phyloP scores from a whole-genome alignment of 2,329 filamentous ascomycete species.

The Talaromyces atroroseus region DNA sequence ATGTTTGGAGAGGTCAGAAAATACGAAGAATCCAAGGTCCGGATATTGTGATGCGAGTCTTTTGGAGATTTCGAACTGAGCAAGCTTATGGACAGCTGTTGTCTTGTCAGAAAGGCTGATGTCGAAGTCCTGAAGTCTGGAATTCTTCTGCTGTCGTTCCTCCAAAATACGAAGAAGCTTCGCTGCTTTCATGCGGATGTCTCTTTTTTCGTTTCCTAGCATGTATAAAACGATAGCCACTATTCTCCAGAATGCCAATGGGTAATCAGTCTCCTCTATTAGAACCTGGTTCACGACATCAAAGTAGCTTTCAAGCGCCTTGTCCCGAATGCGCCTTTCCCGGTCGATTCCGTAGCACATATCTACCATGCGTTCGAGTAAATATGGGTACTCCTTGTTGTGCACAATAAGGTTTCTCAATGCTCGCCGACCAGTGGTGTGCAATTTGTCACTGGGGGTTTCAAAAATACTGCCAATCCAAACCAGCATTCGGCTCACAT shows the following conservation, averaged over 20 bases:
- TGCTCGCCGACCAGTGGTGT: constrained; percentile 80
- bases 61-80: constrained; percentile 94
- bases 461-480: constrained; percentile 97
- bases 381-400: constrained; percentile 78
- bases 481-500: constrained; percentile 82
- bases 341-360: constrained; percentile 77
- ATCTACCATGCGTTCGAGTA: constrained; percentile 84
- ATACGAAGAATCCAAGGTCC: constrained; percentile 85
- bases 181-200: constrained; percentile 82
- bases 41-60: constrained; percentile 81
- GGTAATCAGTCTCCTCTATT: constrained; percentile 74
- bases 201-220: constrained; percentile 83
- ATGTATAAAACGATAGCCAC: constrained; percentile 85
- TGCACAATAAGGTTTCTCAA: constrained; percentile 84
- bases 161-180: constrained; percentile 75
- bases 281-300: constrained; percentile 85
- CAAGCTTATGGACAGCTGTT: constrained; percentile 93
- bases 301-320: constrained; percentile 92
- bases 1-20: constrained; percentile 90
- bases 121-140: constrained; percentile 93
- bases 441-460: constrained; percentile 84
- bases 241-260: constrained; percentile 83
- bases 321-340: constrained; percentile 32
- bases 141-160: constrained; percentile 74
- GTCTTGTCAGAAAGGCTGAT: constrained; percentile 99